Base-by-base conservation (phyloP, 1,284 basidiomycete species). In the Porodaedalea pini region DNA sequence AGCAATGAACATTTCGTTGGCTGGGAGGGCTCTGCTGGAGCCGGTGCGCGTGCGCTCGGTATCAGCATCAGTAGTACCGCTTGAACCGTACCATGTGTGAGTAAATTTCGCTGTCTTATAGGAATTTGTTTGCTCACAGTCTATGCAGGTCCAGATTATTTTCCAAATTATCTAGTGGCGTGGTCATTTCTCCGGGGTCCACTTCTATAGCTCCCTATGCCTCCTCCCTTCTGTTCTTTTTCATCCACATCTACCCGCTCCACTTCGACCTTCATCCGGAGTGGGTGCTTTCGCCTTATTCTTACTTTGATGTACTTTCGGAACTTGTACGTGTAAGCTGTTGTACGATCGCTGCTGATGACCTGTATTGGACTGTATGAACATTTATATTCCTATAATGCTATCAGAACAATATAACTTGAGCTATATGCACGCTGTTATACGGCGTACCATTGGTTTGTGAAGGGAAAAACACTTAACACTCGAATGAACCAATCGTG, bases 31-130 rank as follows among this genome's bases (percentile, higher is more conserved):
- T 79, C 78, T 11, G 72, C 74, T 13, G 89, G 89, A 37, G 85
- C 88, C 45, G 89, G 89, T 21, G 89, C 88, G 37, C 77, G 89
- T 19, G 86, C 86, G 36, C 75, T 91, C 70, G 88, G 84, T 21
- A 73, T 86, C 57, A 75, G 70, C 49, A 69, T 63, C 23, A 48
- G 50, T 44, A 25, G 25, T 32, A 5, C 11, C 31, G 39, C 40
- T 36, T 57, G 39, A 57, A 23, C 17, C 27, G 2, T 29, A 15
- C 5, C 15, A 45, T 37, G 27, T 23, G 39, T 47, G 21, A 36
- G 56, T 52, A 29, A 23, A 17, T 39, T 25, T 25, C 45, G 21
- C 29, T n/a, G n/a, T n/a, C n/a, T n/a, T n/a, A n/a, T n/a, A n/a
- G n/a, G n/a, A n/a, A n/a, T n/a, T n/a, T n/a, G n/a, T n/a, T n/a